Evolutionary conservation across 1,284 basidiomycete genomes (phyloP).

Genomic region (Takashimella koratensis): DNA sequence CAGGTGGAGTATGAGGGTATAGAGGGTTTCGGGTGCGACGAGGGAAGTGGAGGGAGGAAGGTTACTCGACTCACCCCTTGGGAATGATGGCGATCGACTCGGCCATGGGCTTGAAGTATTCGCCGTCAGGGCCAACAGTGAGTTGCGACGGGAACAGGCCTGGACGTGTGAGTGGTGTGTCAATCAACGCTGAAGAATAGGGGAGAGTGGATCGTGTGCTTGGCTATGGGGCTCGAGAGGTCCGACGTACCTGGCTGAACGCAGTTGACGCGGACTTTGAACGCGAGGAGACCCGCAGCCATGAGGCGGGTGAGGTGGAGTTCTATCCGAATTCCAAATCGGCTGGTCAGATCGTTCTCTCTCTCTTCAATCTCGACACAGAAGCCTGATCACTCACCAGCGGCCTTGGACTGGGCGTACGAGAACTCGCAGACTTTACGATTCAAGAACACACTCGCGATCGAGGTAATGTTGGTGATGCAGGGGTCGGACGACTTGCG

Average conservation of each 20-base stretch:
- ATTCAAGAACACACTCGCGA: constrained; percentile 28
- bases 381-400: constrained; percentile 7
- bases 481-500: constrained; percentile 24
- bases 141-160: constrained; percentile 29
- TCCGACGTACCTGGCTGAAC: constrained; percentile 22
- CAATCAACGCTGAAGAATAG: not conserved
- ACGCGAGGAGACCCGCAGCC: constrained; percentile 28
- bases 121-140: constrained; percentile 15
- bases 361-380: constrained; percentile 1
- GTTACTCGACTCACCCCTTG: constrained; percentile 13
- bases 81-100: constrained; percentile 19
- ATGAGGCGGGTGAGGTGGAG: constrained; percentile 26
- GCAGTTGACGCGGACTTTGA: constrained; percentile 31
- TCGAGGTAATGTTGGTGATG: constrained; percentile 31
- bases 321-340: constrained; percentile 7
- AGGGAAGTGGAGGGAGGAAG: not conserved
- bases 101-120: constrained; percentile 11
- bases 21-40: too few species aligned
- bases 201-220: too few species aligned
- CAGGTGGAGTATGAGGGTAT: not conserved
- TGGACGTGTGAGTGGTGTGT: not conserved
- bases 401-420: constrained; percentile 36
- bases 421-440: constrained; percentile 31
- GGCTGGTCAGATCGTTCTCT: not conserved
- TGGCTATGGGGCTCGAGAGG: not conserved